Conservation (phyloP, 2,329 filamentous ascomycete genomes). For the Trichoderma afroharzianum region DNA sequence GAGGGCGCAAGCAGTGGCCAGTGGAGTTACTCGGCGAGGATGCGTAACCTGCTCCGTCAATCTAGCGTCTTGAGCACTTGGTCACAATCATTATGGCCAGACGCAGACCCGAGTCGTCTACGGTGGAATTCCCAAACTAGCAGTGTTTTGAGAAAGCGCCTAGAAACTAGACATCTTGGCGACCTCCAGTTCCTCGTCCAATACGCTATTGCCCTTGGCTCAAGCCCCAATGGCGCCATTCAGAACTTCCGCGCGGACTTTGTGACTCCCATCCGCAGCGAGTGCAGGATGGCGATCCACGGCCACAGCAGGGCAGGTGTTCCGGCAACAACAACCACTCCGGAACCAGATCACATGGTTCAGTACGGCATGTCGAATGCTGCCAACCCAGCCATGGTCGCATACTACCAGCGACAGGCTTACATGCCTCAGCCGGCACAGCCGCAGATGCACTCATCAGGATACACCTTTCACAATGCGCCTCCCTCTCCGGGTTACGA, state of each 20-base stretch:
- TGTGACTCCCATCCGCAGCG: constrained; percentile 34
- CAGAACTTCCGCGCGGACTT: constrained; percentile 33
- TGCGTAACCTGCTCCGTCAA: constrained; percentile 45
- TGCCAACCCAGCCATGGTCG: constrained; percentile 33
- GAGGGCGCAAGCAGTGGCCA: constrained; percentile 37
- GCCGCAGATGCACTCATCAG: constrained; percentile 18
- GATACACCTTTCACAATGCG: constrained; percentile 15
- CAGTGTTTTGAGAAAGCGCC: constrained; percentile 39
- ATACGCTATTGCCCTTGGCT: constrained; percentile 38
- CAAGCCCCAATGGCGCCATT: constrained; percentile 28
- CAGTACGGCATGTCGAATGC: constrained; percentile 37
- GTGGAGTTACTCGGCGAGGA: constrained; percentile 43
- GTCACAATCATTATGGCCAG: constrained; percentile 35
- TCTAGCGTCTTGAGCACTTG: constrained; percentile 35
- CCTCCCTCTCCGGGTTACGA: constrained; percentile 17
- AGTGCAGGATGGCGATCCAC: constrained; percentile 33
- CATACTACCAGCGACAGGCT: constrained; percentile 36
- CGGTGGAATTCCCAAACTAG: constrained; percentile 43
- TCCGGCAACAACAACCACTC: constrained; percentile 24
- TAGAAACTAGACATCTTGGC: constrained; percentile 44
- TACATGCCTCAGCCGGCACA: constrained; percentile 22
- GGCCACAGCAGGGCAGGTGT: constrained; percentile 31
- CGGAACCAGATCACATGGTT: constrained; percentile 30
- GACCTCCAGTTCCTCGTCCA: constrained; percentile 38
- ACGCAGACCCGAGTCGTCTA: constrained; percentile 33